Conservation (phyloP, 805 yeast species). For the Zygotorulaspora chibaensis region DNA sequence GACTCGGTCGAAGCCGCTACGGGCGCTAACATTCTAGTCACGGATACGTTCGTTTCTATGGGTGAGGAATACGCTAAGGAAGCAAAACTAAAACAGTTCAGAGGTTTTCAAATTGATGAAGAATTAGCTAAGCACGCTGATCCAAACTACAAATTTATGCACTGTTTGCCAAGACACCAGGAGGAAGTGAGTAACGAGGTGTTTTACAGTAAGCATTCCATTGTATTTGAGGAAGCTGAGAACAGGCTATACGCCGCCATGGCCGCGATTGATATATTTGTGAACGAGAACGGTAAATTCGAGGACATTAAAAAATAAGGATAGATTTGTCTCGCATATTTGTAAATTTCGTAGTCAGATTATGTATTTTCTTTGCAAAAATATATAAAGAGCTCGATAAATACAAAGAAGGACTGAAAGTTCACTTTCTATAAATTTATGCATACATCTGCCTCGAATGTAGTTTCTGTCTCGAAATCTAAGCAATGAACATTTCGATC, state of each 20-base stretch:
- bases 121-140: slow-evolving; percentile 57
- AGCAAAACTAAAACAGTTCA: slow-evolving; percentile 71
- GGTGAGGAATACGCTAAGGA: slow-evolving; percentile 85
- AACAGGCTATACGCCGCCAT: slow-evolving; percentile 94
- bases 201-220: slow-evolving; percentile 74
- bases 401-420: background rate
- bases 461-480: slow-evolving; percentile 11
- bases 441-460: slow-evolving; percentile 18
- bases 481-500: slow-evolving; percentile 9
- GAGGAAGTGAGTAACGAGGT: slow-evolving; percentile 95
- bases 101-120: slow-evolving; percentile 77
- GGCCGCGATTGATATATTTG: slow-evolving; percentile 87
- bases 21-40: slow-evolving; percentile 77
- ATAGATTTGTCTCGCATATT: background rate
- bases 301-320: slow-evolving; percentile 13
- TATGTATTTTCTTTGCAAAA: background rate
- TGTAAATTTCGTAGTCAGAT: background rate
- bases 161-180: slow-evolving; percentile 91
- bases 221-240: slow-evolving; percentile 95
- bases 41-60: slow-evolving; percentile 98
- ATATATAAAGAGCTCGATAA: background rate
- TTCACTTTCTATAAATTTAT: slow-evolving; percentile 15
- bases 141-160: slow-evolving; percentile 90
- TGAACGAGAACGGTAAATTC: slow-evolving; percentile 72
- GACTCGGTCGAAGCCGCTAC: slow-evolving; percentile 73